phyloP scores from a whole-genome alignment of 257 asterid genomes.

The Ballota nigra region DNA sequence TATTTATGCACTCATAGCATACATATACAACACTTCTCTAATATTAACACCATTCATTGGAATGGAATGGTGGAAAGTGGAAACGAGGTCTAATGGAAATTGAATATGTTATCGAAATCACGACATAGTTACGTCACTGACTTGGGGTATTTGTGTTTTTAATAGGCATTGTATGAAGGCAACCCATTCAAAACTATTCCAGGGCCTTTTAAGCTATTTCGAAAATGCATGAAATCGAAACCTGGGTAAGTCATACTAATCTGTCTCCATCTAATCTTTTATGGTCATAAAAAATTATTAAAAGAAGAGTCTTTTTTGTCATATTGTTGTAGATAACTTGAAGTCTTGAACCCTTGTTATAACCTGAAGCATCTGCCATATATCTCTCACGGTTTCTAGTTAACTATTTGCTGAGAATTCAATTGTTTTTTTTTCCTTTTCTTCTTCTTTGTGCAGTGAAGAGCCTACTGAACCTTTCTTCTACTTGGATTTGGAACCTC shows the following conservation, averaged over 20 bases:
- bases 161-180: constrained; percentile 92
- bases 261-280: background rate
- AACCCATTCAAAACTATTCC: constrained; percentile 95
- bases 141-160: too few species aligned
- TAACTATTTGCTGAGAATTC: too few species aligned
- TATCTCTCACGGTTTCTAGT: too few species aligned
- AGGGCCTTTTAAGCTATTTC: constrained; percentile 92
- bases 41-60: background rate
- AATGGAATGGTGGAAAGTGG: background rate
- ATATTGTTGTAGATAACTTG: background rate
- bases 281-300: background rate
- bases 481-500: too few species aligned
- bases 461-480: too few species aligned
- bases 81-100: background rate
- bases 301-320: background rate
- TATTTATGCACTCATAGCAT: background rate
- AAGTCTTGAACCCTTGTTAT: background rate
- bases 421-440: too few species aligned
- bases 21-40: background rate
- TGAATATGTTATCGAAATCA: background rate
- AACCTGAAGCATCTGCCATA: background rate
- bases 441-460: too few species aligned
- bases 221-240: constrained; percentile 90
- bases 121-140: constrained; percentile 40
- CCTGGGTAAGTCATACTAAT: too few species aligned